These are phyloP conservation scores for Prunus fruticosa DNA, from an alignment of 306 rosid genomes.

Conservation along the genomic window DNA sequence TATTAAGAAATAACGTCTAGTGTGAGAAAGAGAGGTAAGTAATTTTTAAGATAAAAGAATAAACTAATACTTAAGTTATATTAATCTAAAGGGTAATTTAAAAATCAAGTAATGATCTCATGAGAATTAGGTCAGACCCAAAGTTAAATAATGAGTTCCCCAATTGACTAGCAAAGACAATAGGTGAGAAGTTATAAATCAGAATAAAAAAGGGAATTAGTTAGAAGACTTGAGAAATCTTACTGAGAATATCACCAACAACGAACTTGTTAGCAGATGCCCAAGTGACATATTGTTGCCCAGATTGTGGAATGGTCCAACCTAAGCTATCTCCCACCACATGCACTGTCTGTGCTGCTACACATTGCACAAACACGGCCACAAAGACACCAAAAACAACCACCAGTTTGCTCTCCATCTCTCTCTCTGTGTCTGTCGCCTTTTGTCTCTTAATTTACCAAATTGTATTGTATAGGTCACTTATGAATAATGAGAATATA, in stretches of 20 bases:
- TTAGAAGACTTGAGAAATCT: background rate
- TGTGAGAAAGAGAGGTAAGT: too few relatives aligned
- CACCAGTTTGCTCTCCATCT: constrained; percentile 1
- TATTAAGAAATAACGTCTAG: too few relatives aligned
- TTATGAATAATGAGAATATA: background rate
- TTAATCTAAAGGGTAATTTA: too few relatives aligned
- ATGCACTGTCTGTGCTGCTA: constrained; percentile 22
- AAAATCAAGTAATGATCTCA: too few relatives aligned
- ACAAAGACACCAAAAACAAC: background rate
- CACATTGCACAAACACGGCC: constrained; percentile 16
- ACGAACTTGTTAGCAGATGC: constrained; percentile 12
- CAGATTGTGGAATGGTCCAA: constrained; percentile 28
- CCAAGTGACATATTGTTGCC: constrained; percentile 27
- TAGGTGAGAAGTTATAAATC: background rate
- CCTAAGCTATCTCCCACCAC: constrained; percentile 38
- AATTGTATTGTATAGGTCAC: background rate
- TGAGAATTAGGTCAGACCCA: too few relatives aligned
- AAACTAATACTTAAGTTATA: too few relatives aligned
- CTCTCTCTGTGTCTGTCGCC: background rate
- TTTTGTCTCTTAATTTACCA: background rate
- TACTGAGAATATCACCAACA: constrained; percentile 35
- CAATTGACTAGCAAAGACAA: too few relatives aligned
- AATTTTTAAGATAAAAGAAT: too few relatives aligned
- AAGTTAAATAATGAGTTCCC: too few relatives aligned
- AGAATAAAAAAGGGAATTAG: background rate